Evolutionary conservation across 2,329 filamentous ascomycete species (phyloP).

Genomic region (Trichoderma guizhouense): DNA sequence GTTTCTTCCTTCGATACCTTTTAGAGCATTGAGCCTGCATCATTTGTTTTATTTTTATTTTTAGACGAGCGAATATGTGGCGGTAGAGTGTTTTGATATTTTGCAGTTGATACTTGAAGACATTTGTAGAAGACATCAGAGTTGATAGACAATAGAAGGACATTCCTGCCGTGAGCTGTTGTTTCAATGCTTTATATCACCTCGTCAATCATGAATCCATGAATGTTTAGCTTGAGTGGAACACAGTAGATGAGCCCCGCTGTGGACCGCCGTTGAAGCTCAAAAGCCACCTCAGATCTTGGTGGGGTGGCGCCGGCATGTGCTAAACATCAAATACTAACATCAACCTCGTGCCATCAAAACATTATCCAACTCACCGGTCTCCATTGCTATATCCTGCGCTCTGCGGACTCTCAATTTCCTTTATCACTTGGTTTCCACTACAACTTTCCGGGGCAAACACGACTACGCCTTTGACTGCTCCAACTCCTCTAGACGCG

Average conservation of each 20-base stretch:
- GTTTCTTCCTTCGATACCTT: conserved; percentile 22
- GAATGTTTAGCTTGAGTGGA: neutral
- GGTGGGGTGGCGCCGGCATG: conserved; percentile 1
- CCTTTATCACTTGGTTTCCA: neutral
- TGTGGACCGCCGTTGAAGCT: conserved; percentile 8
- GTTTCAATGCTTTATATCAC: neutral
- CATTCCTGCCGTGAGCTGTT: neutral
- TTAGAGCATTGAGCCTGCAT: conserved; percentile 19
- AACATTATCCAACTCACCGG: neutral
- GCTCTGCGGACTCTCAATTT: neutral
- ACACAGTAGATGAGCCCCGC: conserved; percentile 12
- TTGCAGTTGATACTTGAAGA: neutral
- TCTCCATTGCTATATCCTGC: neutral
- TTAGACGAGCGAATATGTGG: neutral
- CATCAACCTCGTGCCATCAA: conserved; percentile 2
- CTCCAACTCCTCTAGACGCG: neutral
- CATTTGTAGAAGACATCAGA: neutral
- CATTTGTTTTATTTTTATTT: neutral
- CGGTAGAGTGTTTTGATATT: conserved; percentile 1
- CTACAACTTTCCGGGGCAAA: neutral
- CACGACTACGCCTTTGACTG: neutral
- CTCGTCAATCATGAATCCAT: neutral
- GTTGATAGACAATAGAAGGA: conserved; percentile 14
- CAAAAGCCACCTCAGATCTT: conserved; percentile 8
- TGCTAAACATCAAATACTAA: neutral